Conservation (phyloP, 768 basidiomycete species). For the Amanita subjunquillea region DNA sequence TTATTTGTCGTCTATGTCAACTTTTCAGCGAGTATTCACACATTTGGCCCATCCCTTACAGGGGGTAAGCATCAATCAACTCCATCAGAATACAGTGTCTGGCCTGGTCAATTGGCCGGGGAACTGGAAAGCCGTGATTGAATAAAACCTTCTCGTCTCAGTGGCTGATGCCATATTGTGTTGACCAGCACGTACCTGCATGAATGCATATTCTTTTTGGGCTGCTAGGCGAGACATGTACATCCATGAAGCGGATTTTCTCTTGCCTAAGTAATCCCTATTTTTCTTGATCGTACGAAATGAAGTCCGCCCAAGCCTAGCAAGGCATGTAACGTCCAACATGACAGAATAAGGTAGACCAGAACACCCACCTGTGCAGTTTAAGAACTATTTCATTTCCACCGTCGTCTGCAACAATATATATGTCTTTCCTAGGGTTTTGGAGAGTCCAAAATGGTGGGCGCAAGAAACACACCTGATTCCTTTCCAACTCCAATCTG, state of each 20-base stretch:
- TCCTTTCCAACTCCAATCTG: conserved; percentile 99
- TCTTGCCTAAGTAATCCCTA: conserved; percentile 90
- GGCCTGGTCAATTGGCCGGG: conserved; percentile 87
- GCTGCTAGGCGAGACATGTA: conserved; percentile 96
- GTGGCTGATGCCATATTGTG: background rate
- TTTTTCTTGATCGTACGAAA: conserved; percentile 96
- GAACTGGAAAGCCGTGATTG: conserved; percentile 89
- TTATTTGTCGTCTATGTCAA: conserved; percentile 68
- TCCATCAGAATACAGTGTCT: conserved; percentile 96
- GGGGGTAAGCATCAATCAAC: conserved; percentile 86
- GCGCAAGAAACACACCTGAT: conserved; percentile 46
- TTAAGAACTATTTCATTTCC: conserved; percentile 87
- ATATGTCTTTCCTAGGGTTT: conserved; percentile 50
- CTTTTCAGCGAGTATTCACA: conserved; percentile 2
- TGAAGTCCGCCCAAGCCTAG: conserved; percentile 90
- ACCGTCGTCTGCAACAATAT: conserved; percentile 78
- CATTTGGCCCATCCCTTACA: conserved; percentile 39
- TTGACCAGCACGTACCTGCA: conserved; percentile 57
- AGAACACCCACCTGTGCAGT: conserved; percentile 65
- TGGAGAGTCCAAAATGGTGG: background rate
- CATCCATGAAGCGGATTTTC: conserved; percentile 98
- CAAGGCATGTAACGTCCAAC: conserved; percentile 1
- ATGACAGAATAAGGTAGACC: background rate
- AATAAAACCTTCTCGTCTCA: conserved; percentile 59
- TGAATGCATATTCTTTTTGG: conserved; percentile 97